These are phyloP conservation scores for Exophiala oligosperma DNA, from an alignment of 2,329 filamentous ascomycete genomes.

Conservation along the genomic window DNA sequence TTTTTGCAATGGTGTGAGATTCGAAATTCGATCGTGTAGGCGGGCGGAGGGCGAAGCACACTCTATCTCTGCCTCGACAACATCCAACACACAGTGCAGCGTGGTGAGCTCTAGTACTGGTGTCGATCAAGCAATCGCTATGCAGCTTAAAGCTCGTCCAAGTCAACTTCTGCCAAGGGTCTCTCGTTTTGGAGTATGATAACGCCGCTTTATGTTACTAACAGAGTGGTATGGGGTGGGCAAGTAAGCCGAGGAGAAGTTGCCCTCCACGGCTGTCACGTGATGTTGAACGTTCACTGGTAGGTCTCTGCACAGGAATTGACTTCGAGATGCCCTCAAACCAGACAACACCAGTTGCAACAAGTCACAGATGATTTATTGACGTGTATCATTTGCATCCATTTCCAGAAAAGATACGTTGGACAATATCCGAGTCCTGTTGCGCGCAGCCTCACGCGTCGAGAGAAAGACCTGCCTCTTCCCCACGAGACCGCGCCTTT, in stretches of 20 bases:
- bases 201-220: no score
- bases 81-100: background rate
- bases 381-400: slow-evolving; percentile 16
- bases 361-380: slow-evolving; percentile 4
- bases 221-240: background rate
- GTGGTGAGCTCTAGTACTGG: background rate
- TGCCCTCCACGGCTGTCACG: background rate
- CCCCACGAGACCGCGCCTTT: background rate
- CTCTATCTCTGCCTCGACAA: no score
- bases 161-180: no score
- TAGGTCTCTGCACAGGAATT: background rate
- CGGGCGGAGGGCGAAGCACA: no score
- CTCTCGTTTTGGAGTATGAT: no score
- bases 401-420: background rate
- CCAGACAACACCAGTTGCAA: background rate
- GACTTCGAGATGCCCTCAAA: background rate
- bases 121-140: background rate
- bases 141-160: background rate
- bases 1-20: background rate
- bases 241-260: background rate
- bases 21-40: no score
- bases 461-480: slow-evolving; percentile 8
- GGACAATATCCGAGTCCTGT: slow-evolving; percentile 2
- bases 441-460: slow-evolving; percentile 19
- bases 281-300: background rate